Percentiles rank a stretch among this genome's conserved stretches.
These are phyloP conservation scores for Stipa capillata DNA, from an alignment of 176 grass and related monocot species.

Conservation along the genomic window DNA sequence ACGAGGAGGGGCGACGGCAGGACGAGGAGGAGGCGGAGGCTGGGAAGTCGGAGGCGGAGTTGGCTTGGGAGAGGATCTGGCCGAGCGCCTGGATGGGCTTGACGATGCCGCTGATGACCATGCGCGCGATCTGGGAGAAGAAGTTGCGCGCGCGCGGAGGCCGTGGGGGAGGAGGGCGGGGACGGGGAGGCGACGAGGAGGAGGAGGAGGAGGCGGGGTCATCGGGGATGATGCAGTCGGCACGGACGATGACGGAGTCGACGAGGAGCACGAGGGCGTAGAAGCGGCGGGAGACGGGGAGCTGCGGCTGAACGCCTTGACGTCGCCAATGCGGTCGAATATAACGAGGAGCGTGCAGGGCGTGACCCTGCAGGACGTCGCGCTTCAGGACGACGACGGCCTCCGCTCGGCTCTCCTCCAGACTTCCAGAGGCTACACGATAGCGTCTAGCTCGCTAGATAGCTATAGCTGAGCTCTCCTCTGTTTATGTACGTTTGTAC, in stretches of 20 bases:
- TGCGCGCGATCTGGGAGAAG: slow-evolving; percentile 50
- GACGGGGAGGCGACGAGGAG: background rate
- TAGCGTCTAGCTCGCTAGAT: too few species aligned
- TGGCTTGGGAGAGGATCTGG: slow-evolving; percentile 52
- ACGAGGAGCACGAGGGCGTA: slow-evolving; percentile 54
- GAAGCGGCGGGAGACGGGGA: slow-evolving; percentile 67
- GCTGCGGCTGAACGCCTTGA: slow-evolving; percentile 72
- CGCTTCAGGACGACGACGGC: slow-evolving; percentile 10
- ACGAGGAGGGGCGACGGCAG: background rate
- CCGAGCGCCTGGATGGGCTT: slow-evolving; percentile 59
- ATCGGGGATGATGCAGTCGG: slow-evolving; percentile 78
- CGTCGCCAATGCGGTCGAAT: slow-evolving; percentile 68
- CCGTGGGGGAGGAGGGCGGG: slow-evolving; percentile 6
- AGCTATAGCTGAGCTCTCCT: background rate
- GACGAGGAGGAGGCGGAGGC: background rate
- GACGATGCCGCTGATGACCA: slow-evolving; percentile 48
- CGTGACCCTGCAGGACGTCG: slow-evolving; percentile 42
- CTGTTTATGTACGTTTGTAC: background rate
- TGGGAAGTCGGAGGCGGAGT: background rate
- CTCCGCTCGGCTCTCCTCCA: slow-evolving; percentile 30
- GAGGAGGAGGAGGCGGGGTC: slow-evolving; percentile 36
- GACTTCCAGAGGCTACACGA: slow-evolving; percentile 21
- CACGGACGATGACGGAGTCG: slow-evolving; percentile 57
- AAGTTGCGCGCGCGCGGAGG: slow-evolving; percentile 33
- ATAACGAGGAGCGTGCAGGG: slow-evolving; percentile 51